Conservation (phyloP, 352 stramenopile genomes). For the Phytophthora uliginosa region DNA sequence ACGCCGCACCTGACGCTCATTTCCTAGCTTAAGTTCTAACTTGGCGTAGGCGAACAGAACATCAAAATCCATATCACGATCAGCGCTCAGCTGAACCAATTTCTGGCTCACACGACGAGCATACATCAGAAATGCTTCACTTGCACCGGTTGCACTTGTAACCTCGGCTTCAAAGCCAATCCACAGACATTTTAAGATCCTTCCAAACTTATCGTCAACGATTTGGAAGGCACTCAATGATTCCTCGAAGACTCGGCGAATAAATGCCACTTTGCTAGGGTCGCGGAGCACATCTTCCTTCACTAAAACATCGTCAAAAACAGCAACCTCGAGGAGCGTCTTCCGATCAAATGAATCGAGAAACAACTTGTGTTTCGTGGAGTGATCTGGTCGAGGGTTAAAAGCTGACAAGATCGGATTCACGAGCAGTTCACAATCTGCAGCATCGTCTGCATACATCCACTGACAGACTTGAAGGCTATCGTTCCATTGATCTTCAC, state of each 20-base stretch:
- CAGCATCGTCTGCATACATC: conserved; percentile 50
- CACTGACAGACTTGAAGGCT: conserved; percentile 16
- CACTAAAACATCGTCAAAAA: conserved; percentile 40
- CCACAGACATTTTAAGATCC: conserved; percentile 53
- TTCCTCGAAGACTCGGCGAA: conserved; percentile 49
- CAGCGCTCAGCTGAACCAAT: conserved; percentile 26
- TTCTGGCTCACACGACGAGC: conserved; percentile 48
- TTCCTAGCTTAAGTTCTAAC: conserved; percentile 56
- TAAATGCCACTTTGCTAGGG: conserved; percentile 53
- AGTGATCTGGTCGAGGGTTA: conserved; percentile 26
- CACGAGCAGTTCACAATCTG: conserved; percentile 47
- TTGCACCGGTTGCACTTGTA: neutral
- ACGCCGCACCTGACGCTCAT: conserved; percentile 53
- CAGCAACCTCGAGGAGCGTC: conserved; percentile 29
- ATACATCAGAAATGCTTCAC: conserved; percentile 18
- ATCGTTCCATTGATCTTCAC: conserved; percentile 28
- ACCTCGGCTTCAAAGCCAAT: conserved; percentile 61
- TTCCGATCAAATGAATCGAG: conserved; percentile 39
- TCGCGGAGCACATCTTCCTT: conserved; percentile 33
- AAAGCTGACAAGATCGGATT: conserved; percentile 58
- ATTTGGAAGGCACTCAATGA: conserved; percentile 32
- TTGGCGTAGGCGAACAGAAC: conserved; percentile 66
- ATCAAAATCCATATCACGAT: conserved; percentile 25
- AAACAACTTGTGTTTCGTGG: conserved; percentile 29
- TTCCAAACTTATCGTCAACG: conserved; percentile 21